Conservation (phyloP, 2,329 filamentous ascomycete species). For the Colletotrichum zoysiae region DNA sequence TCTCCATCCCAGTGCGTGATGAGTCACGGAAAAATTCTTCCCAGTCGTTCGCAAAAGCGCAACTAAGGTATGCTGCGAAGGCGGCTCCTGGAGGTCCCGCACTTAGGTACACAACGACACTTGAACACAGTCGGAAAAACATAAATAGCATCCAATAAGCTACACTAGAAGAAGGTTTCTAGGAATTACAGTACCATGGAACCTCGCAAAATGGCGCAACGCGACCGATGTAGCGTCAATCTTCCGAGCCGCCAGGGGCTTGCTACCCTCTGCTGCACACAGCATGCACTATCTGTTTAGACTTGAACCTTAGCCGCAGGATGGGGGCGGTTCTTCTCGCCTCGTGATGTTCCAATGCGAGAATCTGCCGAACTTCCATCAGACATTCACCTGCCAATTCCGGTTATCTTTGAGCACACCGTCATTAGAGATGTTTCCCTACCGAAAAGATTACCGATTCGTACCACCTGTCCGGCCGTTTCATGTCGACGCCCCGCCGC, state of each 20-base stretch:
- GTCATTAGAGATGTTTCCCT: conserved; percentile 6
- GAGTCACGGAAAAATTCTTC: not conserved
- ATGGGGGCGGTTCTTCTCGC: conserved; percentile 1
- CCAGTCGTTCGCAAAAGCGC: not conserved
- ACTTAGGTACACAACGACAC: no score
- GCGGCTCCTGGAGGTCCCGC: no score
- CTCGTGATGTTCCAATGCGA: conserved; percentile 6
- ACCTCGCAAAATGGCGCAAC: not conserved
- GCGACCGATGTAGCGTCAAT: not conserved
- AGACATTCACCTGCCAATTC: conserved; percentile 26
- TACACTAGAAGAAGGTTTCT: no score
- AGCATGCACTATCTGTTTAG: conserved; percentile 12
- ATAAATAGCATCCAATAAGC: no score
- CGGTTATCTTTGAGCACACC: not conserved
- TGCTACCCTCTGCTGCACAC: not conserved
- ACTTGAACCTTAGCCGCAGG: not conserved
- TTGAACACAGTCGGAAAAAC: no score
- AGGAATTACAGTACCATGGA: no score
- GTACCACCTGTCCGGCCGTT: conserved; percentile 1
- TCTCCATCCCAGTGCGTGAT: not conserved
- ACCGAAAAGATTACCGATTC: conserved; percentile 6
- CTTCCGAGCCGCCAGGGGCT: not conserved
- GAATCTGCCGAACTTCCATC: not conserved
- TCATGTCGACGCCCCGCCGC: conserved; percentile 1
- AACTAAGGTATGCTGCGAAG: no score